Evolutionary conservation across 345 rosid genomes (phyloP).

Genomic region (Sonneratia caseolaris): DNA sequence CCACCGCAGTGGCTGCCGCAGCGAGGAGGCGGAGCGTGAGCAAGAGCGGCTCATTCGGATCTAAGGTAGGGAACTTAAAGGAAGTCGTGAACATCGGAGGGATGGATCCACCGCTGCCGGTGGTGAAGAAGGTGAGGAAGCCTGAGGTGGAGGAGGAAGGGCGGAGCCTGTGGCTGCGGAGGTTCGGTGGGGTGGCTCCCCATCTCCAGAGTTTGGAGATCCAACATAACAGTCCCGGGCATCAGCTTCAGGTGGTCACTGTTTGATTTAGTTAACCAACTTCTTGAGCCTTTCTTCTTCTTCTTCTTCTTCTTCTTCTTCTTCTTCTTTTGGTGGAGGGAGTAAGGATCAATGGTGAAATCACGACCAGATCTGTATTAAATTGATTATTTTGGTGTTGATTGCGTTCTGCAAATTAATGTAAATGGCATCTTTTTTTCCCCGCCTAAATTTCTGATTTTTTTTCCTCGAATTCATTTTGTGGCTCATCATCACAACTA

Average conservation of each 20-base stretch:
- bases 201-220: not conserved
- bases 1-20: not conserved
- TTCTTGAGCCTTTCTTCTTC: no score
- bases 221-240: not conserved
- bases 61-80: constrained; percentile 8
- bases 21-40: constrained; percentile 21
- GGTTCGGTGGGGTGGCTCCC: constrained; percentile 4
- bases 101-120: constrained; percentile 92
- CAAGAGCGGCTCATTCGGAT: constrained; percentile 8
- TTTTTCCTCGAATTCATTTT: not conserved
- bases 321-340: not conserved
- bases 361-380: not conserved
- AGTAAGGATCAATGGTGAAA: not conserved
- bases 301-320: no score
- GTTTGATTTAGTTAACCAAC: not conserved
- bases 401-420: not conserved
- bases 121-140: constrained; percentile 41
- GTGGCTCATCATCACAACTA: not conserved
- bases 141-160: constrained; percentile 13
- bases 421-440: not conserved
- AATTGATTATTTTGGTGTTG: not conserved
- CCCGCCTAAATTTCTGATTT: not conserved
- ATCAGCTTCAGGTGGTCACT: constrained; percentile 1
- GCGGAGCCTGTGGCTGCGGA: not conserved
- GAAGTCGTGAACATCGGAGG: constrained; percentile 29